Conservation (phyloP, 1,139 yeast genomes). For the Diutina rugosa region DNA sequence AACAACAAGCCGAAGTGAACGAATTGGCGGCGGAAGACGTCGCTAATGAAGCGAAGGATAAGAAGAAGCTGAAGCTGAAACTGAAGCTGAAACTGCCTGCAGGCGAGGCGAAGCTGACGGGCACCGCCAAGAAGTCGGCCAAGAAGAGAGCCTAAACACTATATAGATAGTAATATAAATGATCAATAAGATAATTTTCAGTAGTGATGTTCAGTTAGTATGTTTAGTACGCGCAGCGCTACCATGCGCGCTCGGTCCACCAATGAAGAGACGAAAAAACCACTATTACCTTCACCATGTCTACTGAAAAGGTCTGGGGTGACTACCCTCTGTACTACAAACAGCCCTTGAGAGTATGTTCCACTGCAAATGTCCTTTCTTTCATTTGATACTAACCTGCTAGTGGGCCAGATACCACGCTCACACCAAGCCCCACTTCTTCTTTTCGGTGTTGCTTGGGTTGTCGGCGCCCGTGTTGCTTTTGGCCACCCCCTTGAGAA, state of each 20-base stretch:
- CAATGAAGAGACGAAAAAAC: constrained; percentile 1
- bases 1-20: constrained; percentile 6
- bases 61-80: not conserved
- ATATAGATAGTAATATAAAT: not conserved
- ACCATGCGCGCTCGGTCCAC: not conserved
- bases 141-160: not conserved
- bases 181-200: not conserved
- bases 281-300: constrained; percentile 6
- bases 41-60: not conserved
- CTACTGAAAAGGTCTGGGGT: constrained; percentile 27
- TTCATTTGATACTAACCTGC: constrained; percentile 14
- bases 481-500: constrained; percentile 56
- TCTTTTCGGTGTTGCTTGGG: constrained; percentile 58
- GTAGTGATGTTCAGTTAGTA: not conserved
- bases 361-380: not conserved
- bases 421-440: constrained; percentile 68
- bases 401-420: constrained; percentile 75
- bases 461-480: constrained; percentile 54
- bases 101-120: not conserved
- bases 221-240: not conserved
- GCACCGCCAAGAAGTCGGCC: not conserved
- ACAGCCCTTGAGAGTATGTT: constrained; percentile 52
- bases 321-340: constrained; percentile 49
- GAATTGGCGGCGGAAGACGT: not conserved
- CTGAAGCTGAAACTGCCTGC: not conserved